Conservation (phyloP, 257 asterid genomes). For the Scutellaria minor region DNA sequence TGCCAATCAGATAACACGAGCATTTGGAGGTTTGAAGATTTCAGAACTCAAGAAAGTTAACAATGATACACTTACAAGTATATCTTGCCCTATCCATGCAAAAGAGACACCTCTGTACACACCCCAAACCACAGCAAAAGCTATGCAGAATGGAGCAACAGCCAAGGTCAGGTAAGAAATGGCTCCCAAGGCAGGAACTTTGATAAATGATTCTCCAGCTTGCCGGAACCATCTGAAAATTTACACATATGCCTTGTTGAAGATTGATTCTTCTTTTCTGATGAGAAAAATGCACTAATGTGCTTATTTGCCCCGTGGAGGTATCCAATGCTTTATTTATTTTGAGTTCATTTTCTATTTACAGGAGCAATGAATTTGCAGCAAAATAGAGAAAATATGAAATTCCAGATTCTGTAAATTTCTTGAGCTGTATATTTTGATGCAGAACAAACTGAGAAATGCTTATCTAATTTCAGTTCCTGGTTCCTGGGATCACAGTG, state of each 20-base stretch:
- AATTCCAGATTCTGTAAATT: not conserved
- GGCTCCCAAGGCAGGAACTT: conserved; percentile 45
- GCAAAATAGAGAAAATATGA: not conserved
- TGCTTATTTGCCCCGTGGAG: not conserved
- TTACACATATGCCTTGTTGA: not conserved
- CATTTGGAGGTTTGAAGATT: conserved; percentile 8
- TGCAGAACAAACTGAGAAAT: not conserved
- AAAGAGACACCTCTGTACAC: conserved; percentile 62
- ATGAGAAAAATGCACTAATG: conserved; percentile 11
- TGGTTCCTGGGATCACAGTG: not conserved
- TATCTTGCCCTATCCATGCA: conserved; percentile 97
- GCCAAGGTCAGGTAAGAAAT: conserved; percentile 78
- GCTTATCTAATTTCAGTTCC: not conserved
- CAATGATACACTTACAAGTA: conserved; percentile 63
- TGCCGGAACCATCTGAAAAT: conserved; percentile 48
- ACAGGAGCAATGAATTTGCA: conserved; percentile 10
- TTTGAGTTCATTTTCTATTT: conserved; percentile 9
- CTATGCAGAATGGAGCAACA: conserved; percentile 82
- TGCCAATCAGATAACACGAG: not conserved
- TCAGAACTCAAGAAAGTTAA: conserved; percentile 17
- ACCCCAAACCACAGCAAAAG: conserved; percentile 88
- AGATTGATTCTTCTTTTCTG: conserved; percentile 5
- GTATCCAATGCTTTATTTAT: not conserved
- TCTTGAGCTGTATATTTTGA: conserved; percentile 3
- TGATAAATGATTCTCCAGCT: conserved; percentile 46